A percentile compares a stretch with the other conserved stretches of the same genome.
These are phyloP conservation scores for Westerdykella aurantiaca DNA, from an alignment of 2,329 filamentous ascomycete species.

Conservation along the genomic window DNA sequence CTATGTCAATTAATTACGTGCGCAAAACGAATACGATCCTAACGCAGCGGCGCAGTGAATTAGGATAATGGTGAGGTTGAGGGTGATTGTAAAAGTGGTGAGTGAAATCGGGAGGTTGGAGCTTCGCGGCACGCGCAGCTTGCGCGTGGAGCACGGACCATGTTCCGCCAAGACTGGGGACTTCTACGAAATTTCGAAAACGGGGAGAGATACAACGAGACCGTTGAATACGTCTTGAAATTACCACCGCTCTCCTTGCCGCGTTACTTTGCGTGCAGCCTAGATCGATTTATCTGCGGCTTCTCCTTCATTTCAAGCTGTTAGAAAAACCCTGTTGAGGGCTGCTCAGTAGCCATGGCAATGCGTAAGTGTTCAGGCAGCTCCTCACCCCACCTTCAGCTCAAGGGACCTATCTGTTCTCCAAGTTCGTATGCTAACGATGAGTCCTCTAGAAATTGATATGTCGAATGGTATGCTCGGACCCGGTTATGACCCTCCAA, in stretches of 20 bases:
- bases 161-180: conserved; percentile 6
- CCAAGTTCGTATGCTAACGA: conserved; percentile 15
- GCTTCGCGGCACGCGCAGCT: conserved; percentile 3
- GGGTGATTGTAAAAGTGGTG: not conserved
- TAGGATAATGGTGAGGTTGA: not conserved
- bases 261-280: too few species aligned
- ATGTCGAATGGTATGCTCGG: conserved; percentile 66
- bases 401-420: not conserved
- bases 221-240: conserved; percentile 18
- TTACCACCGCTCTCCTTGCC: conserved; percentile 21
- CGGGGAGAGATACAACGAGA: conserved; percentile 3
- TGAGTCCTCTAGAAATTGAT: conserved; percentile 61
- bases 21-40: too few species aligned
- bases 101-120: conserved; percentile 6
- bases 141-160: not conserved
- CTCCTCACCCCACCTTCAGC: conserved; percentile 7
- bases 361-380: conserved; percentile 36
- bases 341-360: conserved; percentile 25
- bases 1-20: too few species aligned
- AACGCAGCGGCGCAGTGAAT: too few species aligned
- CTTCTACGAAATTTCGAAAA: conserved; percentile 12
- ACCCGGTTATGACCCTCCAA: conserved; percentile 3
- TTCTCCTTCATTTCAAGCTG: conserved; percentile 4
- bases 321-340: conserved; percentile 4
- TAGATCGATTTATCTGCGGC: not conserved